Base-by-base conservation (phyloP, 306 rosid species). In the Casuarina glauca region DNA sequence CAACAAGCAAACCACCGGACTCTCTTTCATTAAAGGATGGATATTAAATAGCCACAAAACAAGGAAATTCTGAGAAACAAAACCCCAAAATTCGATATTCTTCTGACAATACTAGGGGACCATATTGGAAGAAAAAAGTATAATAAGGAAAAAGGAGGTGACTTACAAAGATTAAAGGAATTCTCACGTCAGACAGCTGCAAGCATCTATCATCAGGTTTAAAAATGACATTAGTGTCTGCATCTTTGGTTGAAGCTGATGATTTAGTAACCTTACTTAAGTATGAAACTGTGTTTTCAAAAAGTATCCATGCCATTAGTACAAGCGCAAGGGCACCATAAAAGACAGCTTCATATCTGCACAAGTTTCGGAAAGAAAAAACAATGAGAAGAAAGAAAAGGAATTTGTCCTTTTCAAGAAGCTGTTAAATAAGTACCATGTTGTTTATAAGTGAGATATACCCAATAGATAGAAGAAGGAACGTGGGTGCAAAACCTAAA, bases 401-500 rank as follows among this genome's bases (percentile, higher is more conserved):
- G 66, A 45, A 44, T 6, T 74, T 26, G 43, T 49, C 55, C 62
- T 63, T 63, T 74, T 16, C 67, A 52, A 39, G 68, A 79, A 52
- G 9, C 66, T 38, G 71, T 51, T 50, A 53, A 68, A 66, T 75
- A 16, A 77, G 69, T 15, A 80, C 16, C 6, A 79, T 32, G 50
- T 51, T n/a, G 70, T 74, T 12, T 42, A 75, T 58, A 36, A 74
- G 80, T 44, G 73, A 64, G 79, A 76, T 19, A 76, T 91, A 93
- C 98, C 98, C 98, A 61, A 93, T 93, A 80, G 98, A 93, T 60
- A 93, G 91, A 77, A 93, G 94, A 84, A 93, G 97, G 88, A 93
- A 93, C 46, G 94, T 74, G 71, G 97, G 97, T 0, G 98, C 97
- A 84, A 91, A 93, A 82, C 98, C 98, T 45, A 93, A 94, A 82